Conservation (phyloP, 2,329 filamentous ascomycete species). For the Aureobasidium melanogenum region DNA sequence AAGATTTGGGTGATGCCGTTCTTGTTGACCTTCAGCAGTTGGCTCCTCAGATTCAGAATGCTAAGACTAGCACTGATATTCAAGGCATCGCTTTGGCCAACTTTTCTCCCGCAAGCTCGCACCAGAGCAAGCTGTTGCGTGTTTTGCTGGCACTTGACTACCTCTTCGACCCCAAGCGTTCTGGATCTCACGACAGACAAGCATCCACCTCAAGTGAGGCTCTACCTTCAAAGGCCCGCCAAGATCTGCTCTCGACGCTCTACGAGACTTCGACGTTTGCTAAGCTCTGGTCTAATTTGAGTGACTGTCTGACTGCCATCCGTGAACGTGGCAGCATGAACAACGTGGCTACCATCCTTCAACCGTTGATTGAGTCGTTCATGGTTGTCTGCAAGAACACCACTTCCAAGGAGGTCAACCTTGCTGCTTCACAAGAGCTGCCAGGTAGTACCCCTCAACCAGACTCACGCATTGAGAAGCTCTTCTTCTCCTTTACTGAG, state of each 20-base stretch:
- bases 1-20: constrained; percentile 74
- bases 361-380: constrained; percentile 88
- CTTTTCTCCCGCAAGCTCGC: constrained; percentile 91
- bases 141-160: constrained; percentile 92
- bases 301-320: constrained; percentile 78
- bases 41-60: constrained; percentile 75
- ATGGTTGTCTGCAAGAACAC: constrained; percentile 99
- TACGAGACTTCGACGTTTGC: constrained; percentile 89
- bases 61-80: constrained; percentile 83
- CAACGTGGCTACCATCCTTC: constrained; percentile 89
- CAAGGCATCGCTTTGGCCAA: constrained; percentile 90
- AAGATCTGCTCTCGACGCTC: constrained; percentile 75
- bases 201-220: constrained; percentile 36
- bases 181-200: constrained; percentile 45
- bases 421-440: constrained; percentile 51
- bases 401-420: constrained; percentile 59
- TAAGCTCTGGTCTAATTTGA: constrained; percentile 84
- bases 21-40: constrained; percentile 76
- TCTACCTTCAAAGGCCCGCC: constrained; percentile 57
- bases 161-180: constrained; percentile 75
- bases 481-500: constrained; percentile 97
- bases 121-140: constrained; percentile 90
- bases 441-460: constrained; percentile 64
- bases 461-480: constrained; percentile 71
- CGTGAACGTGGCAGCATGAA: constrained; percentile 90